phyloP scores from a whole-genome alignment of 2,329 filamentous ascomycete species.

The Talaromyces albobiverticillius region DNA sequence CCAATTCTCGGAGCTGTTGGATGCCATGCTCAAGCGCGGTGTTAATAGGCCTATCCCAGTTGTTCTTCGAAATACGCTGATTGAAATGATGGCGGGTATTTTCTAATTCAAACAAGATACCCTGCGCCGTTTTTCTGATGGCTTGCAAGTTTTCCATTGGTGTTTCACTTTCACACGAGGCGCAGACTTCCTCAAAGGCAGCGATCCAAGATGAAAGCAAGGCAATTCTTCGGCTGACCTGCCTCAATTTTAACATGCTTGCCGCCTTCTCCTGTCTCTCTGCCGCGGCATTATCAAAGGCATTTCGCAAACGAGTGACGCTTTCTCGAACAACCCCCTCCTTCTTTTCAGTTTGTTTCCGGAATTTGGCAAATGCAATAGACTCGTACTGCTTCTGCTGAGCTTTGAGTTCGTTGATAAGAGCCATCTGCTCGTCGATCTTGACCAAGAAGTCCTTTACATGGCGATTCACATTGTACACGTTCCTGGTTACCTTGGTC shows the following conservation, averaged over 20 bases:
- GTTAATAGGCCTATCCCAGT: slow-evolving; percentile 85
- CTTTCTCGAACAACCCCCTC: slow-evolving; percentile 74
- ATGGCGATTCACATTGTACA: slow-evolving; percentile 98
- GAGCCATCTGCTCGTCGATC: slow-evolving; percentile 96
- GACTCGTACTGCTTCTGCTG: slow-evolving; percentile 88
- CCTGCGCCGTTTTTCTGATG: slow-evolving; percentile 84
- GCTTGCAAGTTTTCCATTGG: slow-evolving; percentile 64
- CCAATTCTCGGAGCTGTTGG: slow-evolving; percentile 71
- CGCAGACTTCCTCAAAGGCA: slow-evolving; percentile 81
- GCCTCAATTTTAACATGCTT: slow-evolving; percentile 77
- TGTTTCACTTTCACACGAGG: slow-evolving; percentile 65
- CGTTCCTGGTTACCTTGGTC: slow-evolving; percentile 98
- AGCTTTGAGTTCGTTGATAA: slow-evolving; percentile 92
- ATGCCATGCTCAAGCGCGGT: slow-evolving; percentile 84
- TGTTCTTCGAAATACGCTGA: slow-evolving; percentile 72
- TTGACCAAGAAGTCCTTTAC: slow-evolving; percentile 99
- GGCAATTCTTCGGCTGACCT: slow-evolving; percentile 79
- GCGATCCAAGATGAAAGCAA: slow-evolving; percentile 90
- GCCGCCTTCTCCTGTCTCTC: slow-evolving; percentile 77
- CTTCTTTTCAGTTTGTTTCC: slow-evolving; percentile 84
- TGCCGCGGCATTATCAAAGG: slow-evolving; percentile 74
- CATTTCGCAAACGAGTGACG: slow-evolving; percentile 71
- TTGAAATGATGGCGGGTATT: slow-evolving; percentile 87
- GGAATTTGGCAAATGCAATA: slow-evolving; percentile 80
- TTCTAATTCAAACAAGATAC: slow-evolving; percentile 85